phyloP scores from a whole-genome alignment of 2,329 filamentous ascomycete genomes.

The Tolypocladium amazonense region DNA sequence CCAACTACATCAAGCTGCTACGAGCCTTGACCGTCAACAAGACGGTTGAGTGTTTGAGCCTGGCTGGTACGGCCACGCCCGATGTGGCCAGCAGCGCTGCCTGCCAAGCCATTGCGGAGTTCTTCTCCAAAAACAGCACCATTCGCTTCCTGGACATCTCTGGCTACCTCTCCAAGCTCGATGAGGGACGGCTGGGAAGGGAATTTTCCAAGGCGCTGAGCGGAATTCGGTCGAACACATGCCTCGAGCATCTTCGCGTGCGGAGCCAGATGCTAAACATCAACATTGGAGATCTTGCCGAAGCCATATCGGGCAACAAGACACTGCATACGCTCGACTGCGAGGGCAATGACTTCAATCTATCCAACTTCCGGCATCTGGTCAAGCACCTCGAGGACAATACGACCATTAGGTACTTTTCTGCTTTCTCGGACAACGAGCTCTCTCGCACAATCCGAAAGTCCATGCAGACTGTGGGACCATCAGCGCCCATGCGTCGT shows the following conservation, averaged over 20 bases:
- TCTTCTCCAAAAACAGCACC: slow-evolving; percentile 40
- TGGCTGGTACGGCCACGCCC: slow-evolving; percentile 43
- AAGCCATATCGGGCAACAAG: slow-evolving; percentile 36
- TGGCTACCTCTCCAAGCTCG: slow-evolving; percentile 45
- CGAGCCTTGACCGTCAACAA: slow-evolving; percentile 37
- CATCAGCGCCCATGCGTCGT: slow-evolving; percentile 15
- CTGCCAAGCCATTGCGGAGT: slow-evolving; percentile 34
- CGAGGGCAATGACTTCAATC: slow-evolving; percentile 42
- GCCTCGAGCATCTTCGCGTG: slow-evolving; percentile 39
- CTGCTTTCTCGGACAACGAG: slow-evolving; percentile 27
- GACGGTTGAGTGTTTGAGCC: slow-evolving; percentile 39
- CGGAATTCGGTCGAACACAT: slow-evolving; percentile 32
- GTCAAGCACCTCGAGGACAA: slow-evolving; percentile 32
- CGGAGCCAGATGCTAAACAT: slow-evolving; percentile 45
- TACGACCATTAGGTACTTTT: slow-evolving; percentile 31
- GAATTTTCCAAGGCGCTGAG: slow-evolving; percentile 40
- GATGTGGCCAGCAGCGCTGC: slow-evolving; percentile 34
- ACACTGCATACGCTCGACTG: slow-evolving; percentile 42
- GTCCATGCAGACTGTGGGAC: slow-evolving; percentile 18
- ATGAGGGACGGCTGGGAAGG: slow-evolving; percentile 44
- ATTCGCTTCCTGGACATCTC: slow-evolving; percentile 46
- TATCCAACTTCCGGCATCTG: slow-evolving; percentile 38
- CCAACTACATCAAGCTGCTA: slow-evolving; percentile 39
- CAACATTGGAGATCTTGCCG: slow-evolving; percentile 42
- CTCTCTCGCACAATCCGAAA: slow-evolving; percentile 23